A percentile compares a stretch with the other conserved stretches of the same genome.
Evolutionary conservation across 352 stramenopile genomes (phyloP).

Genomic region (Phytophthora rubi): DNA sequence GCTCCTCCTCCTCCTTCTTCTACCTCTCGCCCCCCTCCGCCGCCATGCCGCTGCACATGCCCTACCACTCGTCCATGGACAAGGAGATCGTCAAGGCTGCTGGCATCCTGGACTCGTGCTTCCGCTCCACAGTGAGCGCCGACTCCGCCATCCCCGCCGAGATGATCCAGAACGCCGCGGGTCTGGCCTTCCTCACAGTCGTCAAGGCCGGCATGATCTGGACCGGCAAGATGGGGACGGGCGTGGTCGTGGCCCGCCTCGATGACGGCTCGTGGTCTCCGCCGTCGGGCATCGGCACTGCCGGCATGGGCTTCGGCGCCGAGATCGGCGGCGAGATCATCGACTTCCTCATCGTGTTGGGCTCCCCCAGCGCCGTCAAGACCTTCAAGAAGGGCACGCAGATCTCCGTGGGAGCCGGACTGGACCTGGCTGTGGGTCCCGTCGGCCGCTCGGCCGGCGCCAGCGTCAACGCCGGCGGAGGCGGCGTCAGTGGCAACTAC

Average conservation of each 20-base stretch:
- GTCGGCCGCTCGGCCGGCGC: slow-evolving; percentile 72
- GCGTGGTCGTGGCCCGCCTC: slow-evolving; percentile 81
- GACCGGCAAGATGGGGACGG: slow-evolving; percentile 85
- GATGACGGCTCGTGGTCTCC: slow-evolving; percentile 85
- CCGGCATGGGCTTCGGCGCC: slow-evolving; percentile 80
- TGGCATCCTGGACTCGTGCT: slow-evolving; percentile 87
- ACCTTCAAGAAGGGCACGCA: slow-evolving; percentile 89
- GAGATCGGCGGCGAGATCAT: slow-evolving; percentile 89
- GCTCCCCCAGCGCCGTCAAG: slow-evolving; percentile 70
- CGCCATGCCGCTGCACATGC: slow-evolving; percentile 84
- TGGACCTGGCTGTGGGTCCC: slow-evolving; percentile 81
- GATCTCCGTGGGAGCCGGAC: slow-evolving; percentile 74
- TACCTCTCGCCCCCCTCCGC: background rate
- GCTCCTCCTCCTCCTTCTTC: background rate
- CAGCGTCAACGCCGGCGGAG: slow-evolving; percentile 80
- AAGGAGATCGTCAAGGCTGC: slow-evolving; percentile 86
- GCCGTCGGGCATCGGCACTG: slow-evolving; percentile 83
- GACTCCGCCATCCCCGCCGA: slow-evolving; percentile 83
- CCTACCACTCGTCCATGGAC: slow-evolving; percentile 88
- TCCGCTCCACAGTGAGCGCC: slow-evolving; percentile 71
- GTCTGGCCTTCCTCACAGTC: slow-evolving; percentile 87
- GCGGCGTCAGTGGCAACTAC: slow-evolving; percentile 84
- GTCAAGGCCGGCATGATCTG: slow-evolving; percentile 87
- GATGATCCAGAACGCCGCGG: slow-evolving; percentile 76
- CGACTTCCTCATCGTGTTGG: slow-evolving; percentile 90